Evolutionary conservation across 2,329 filamentous ascomycete genomes (phyloP).

Genomic region (Colletotrichum godetiae): DNA sequence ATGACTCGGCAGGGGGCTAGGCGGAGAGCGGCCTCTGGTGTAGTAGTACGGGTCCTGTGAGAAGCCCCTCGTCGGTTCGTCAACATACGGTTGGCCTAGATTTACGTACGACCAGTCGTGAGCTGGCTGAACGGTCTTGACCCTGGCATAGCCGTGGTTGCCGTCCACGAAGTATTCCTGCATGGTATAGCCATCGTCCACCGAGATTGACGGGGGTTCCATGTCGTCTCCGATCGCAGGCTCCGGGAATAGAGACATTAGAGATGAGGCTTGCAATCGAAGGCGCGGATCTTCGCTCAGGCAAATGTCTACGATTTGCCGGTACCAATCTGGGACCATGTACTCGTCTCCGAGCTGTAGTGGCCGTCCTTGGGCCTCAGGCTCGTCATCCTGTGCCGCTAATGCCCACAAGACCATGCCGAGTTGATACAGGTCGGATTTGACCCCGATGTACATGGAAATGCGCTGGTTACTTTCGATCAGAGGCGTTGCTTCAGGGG

Average conservation of each 20-base stretch:
- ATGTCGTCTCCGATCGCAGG: slow-evolving; percentile 14
- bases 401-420: slow-evolving; percentile 98
- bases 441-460: slow-evolving; percentile 97
- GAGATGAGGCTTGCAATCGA: slow-evolving; percentile 77
- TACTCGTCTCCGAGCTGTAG: slow-evolving; percentile 68
- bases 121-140: slow-evolving; percentile 54
- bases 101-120: slow-evolving; percentile 56
- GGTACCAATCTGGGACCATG: slow-evolving; percentile 83
- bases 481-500: slow-evolving; percentile 87
- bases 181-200: slow-evolving; percentile 53
- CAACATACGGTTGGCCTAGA: slow-evolving; percentile 49
- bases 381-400: slow-evolving; percentile 88
- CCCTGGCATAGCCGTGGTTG: slow-evolving; percentile 48
- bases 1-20: slow-evolving; percentile 61
- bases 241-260: slow-evolving; percentile 76
- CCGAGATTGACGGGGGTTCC: slow-evolving; percentile 47
- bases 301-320: slow-evolving; percentile 79
- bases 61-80: slow-evolving; percentile 44
- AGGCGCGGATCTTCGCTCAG: slow-evolving; percentile 79
- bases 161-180: slow-evolving; percentile 53
- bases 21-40: slow-evolving; percentile 64
- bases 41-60: slow-evolving; percentile 59
- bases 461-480: slow-evolving; percentile 91
- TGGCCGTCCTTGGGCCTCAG: slow-evolving; percentile 81
- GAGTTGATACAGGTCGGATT: slow-evolving; percentile 94